phyloP scores from a whole-genome alignment of 768 basidiomycete species.

The Cubamyces sp. region DNA sequence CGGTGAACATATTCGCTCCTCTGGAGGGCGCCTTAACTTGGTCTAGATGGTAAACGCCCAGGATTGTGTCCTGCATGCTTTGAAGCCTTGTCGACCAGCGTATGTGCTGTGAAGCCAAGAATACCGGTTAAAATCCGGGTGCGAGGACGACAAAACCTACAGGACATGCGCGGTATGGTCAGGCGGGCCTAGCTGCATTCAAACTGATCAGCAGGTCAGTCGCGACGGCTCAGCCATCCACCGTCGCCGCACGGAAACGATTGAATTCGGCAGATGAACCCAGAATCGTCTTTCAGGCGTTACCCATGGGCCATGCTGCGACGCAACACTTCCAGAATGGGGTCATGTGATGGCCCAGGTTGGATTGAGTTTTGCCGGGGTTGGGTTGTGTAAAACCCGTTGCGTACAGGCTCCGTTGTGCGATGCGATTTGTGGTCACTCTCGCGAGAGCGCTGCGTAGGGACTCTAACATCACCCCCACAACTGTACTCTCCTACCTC shows the following conservation, averaged over 20 bases:
- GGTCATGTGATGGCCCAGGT: background rate
- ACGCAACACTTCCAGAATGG: background rate
- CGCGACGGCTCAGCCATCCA: background rate
- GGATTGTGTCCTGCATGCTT: too few relatives aligned
- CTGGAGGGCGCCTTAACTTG: too few relatives aligned
- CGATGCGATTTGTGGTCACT: too few relatives aligned
- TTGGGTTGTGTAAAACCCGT: background rate
- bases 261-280: background rate
- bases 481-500: too few relatives aligned
- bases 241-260: background rate
- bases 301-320: background rate
- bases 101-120: background rate
- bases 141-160: background rate
- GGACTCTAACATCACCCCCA: too few relatives aligned
- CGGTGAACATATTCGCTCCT: too few relatives aligned
- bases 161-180: background rate
- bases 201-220: background rate
- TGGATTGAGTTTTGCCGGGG: background rate
- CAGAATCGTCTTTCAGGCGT: background rate
- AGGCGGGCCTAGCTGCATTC: conserved; percentile 2
- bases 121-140: conserved; percentile 13
- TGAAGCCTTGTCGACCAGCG: too few relatives aligned
- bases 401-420: background rate
- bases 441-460: too few relatives aligned
- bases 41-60: too few relatives aligned